Evolutionary conservation across 148 eudicot genomes (phyloP).

Genomic region (Rhododendron mucronatum): DNA sequence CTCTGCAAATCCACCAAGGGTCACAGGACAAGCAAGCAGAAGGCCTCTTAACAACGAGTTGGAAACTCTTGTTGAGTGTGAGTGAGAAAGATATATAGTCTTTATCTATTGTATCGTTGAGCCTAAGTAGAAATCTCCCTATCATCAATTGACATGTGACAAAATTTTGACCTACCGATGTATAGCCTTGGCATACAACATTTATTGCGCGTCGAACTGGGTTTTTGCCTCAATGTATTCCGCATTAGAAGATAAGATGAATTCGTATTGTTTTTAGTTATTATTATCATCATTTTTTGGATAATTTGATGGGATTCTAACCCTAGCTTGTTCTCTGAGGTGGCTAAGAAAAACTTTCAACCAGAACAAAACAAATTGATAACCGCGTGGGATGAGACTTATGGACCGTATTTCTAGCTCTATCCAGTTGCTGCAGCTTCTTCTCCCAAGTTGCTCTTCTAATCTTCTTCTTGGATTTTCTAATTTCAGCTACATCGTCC

Average conservation of each 20-base stretch:
- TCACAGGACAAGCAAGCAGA: background rate
- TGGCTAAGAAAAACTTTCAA: background rate
- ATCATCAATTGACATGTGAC: background rate
- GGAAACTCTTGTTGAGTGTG: background rate
- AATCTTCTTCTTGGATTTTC: slow-evolving; percentile 56
- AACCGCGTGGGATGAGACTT: slow-evolving; percentile 24
- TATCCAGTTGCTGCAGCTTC: slow-evolving; percentile 30
- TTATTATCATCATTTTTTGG: no score
- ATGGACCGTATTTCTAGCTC: slow-evolving; percentile 19
- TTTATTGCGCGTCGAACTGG: no score
- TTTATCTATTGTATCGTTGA: no score
- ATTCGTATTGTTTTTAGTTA: no score
- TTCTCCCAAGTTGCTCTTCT: slow-evolving; percentile 45
- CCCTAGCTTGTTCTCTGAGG: no score
- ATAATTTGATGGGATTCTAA: no score
- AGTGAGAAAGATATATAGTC: background rate
- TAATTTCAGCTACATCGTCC: slow-evolving; percentile 29
- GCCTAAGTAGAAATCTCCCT: background rate
- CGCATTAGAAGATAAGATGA: no score
- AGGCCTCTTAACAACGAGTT: background rate
- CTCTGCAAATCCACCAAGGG: background rate
- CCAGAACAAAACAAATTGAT: no score
- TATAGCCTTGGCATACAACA: no score
- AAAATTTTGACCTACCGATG: no score
- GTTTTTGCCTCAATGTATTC: no score